Base-by-base conservation (phyloP, 2,329 filamentous ascomycete species). In the Sclerotinia minor region DNA sequence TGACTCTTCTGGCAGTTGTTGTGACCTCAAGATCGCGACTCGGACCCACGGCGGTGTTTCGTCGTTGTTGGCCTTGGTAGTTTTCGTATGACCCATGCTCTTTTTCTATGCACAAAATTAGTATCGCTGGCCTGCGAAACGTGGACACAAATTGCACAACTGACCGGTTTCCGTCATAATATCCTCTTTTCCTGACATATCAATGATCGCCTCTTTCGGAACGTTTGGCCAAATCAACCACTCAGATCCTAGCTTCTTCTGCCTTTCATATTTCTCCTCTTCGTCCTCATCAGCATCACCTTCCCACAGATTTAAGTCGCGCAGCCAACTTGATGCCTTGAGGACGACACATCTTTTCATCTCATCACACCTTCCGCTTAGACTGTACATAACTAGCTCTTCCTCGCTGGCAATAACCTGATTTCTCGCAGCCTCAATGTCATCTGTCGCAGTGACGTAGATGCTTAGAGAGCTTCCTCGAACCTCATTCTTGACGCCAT, bases 181-280 rank as follows among this genome's bases (percentile, higher is more conserved):
- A 0, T 19, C 29, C 17, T 26, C 8, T 47, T 19, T 61, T 35
- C 21, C 38, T 15, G 17, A 26, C 32, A 38, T 17, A 0, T 21
- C 0, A 3, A 3, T 4, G 3, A 61, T 35, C 8, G 59, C 59
- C 15, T 61, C 59, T 26, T 38, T 61, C 2, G 45, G 45, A 21
- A 61, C 32, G 24, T 15, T 50, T 26, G 59, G 59, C 59, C 59
- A 61, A 26, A 61, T 32, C 45, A 61, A 38, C 59, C 59, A 61
- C 32, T 50, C 45, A 17, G 59, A 61, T 9, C 13, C 45, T 5
- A 50, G 0, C 7, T 19, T 61, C 32, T 50, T 38, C 29, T 61
- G 44, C 32, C 26, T 17, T 2, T 32, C 29, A 1, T 2, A 0
- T 4, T 6, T 61, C 29, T 13, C n/a, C 19, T 26, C 13, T 13